A percentile compares a stretch with the other conserved stretches of the same genome.
These are phyloP conservation scores for Arthrinium phaeospermum DNA, from an alignment of 2,329 filamentous ascomycete genomes.

Conservation along the genomic window DNA sequence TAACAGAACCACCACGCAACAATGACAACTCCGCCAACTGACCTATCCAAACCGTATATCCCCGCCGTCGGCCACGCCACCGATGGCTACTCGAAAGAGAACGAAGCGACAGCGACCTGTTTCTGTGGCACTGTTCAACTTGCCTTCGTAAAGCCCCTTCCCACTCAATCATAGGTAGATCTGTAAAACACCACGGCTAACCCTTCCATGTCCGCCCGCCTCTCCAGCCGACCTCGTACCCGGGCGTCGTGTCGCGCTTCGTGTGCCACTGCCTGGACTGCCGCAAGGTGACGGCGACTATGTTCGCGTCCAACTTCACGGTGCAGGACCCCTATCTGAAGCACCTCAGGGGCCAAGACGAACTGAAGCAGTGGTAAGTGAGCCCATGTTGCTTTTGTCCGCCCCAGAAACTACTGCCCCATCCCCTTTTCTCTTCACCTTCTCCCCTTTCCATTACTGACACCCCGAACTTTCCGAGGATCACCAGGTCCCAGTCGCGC, in stretches of 20 bases:
- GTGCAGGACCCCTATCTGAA: slow-evolving; percentile 50
- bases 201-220: neutral
- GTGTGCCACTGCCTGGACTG: slow-evolving; percentile 67
- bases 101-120: slow-evolving; percentile 62
- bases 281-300: slow-evolving; percentile 66
- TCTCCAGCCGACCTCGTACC: slow-evolving; percentile 49
- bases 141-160: slow-evolving; percentile 48
- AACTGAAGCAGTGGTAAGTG: slow-evolving; percentile 43
- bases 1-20: neutral
- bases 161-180: neutral
- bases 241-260: slow-evolving; percentile 55
- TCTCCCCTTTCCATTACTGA: neutral
- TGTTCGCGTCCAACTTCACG: slow-evolving; percentile 66
- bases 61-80: slow-evolving; percentile 43
- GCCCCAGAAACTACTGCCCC: neutral
- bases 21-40: slow-evolving; percentile 9
- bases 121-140: slow-evolving; percentile 63
- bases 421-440: neutral
- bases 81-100: slow-evolving; percentile 52
- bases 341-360: slow-evolving; percentile 57
- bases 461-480: too few species aligned
- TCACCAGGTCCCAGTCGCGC: slow-evolving; percentile 40
- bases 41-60: slow-evolving; percentile 31
- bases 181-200: neutral
- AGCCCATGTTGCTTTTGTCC: too few species aligned